Conservation (phyloP, 805 yeast genomes). For the Teunomyces pallodes region DNA sequence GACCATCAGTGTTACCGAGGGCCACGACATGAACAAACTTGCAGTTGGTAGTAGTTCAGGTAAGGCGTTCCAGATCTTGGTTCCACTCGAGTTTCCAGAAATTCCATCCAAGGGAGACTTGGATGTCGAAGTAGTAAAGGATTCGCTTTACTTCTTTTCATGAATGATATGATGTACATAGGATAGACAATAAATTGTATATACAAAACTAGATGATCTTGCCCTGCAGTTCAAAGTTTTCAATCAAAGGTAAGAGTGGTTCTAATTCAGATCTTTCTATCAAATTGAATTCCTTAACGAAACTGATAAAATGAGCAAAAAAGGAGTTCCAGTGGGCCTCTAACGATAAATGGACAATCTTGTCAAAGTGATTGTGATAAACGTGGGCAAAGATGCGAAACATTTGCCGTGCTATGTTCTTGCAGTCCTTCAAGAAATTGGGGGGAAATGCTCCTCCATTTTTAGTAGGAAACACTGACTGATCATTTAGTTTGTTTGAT, state of each 20-base stretch:
- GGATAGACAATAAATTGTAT: slow-evolving; percentile 4
- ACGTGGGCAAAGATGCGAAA: slow-evolving; percentile 94
- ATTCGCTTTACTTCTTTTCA: slow-evolving; percentile 78
- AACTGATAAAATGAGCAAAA: slow-evolving; percentile 90
- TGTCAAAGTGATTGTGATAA: slow-evolving; percentile 92
- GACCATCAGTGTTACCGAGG: slow-evolving; percentile 58
- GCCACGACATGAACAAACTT: slow-evolving; percentile 24
- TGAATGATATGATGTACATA: slow-evolving; percentile 11
- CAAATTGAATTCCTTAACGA: slow-evolving; percentile 78
- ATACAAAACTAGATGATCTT: slow-evolving; percentile 50
- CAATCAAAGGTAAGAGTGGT: slow-evolving; percentile 76
- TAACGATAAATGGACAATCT: slow-evolving; percentile 81
- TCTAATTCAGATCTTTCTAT: slow-evolving; percentile 76
- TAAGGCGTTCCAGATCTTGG: slow-evolving; percentile 46
- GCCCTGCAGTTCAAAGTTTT: slow-evolving; percentile 80
- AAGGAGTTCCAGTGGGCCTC: slow-evolving; percentile 99
- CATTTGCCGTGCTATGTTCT: slow-evolving; percentile 87
- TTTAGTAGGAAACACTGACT: slow-evolving; percentile 86
- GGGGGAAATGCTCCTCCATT: slow-evolving; percentile 89
- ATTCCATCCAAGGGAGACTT: slow-evolving; percentile 82
- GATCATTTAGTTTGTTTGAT: slow-evolving; percentile 82
- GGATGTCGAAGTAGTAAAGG: slow-evolving; percentile 68
- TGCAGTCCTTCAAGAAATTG: slow-evolving; percentile 75
- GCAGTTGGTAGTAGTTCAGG: slow-evolving; percentile 19
- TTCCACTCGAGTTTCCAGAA: slow-evolving; percentile 67